These are phyloP conservation scores for Theileria orientalis DNA, from an alignment of 169 alveolate species.

Conservation along the genomic window DNA sequence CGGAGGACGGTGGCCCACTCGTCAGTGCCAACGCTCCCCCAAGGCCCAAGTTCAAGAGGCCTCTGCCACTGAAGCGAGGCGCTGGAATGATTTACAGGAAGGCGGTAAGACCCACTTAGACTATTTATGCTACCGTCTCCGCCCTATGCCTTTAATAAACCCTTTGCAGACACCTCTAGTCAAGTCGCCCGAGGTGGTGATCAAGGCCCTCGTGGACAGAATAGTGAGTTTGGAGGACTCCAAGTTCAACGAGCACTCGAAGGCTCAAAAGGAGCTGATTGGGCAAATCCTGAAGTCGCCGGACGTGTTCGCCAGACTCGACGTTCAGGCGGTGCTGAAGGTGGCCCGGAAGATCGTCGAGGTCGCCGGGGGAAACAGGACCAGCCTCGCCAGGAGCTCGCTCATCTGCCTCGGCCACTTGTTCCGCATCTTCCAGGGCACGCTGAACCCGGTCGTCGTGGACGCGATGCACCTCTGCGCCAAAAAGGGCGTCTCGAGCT, in stretches of 20 bases:
- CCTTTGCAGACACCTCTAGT: constrained; percentile 17
- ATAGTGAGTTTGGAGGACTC: constrained; percentile 24
- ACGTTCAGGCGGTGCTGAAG: constrained; percentile 8
- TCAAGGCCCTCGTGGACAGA: constrained; percentile 26
- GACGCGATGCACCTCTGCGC: constrained; percentile 35
- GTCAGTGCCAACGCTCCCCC: neutral
- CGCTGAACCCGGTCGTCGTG: constrained; percentile 10
- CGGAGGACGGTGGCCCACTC: neutral
- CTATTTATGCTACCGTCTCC: neutral
- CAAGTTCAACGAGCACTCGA: constrained; percentile 34
- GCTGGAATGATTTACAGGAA: constrained; percentile 16
- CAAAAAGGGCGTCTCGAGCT: constrained; percentile 51
- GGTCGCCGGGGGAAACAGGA: constrained; percentile 47
- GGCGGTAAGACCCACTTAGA: neutral
- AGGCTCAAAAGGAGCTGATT: constrained; percentile 51
- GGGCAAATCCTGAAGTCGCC: constrained; percentile 25
- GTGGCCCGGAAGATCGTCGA: constrained; percentile 28
- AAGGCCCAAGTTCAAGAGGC: constrained; percentile 35
- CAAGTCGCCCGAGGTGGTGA: constrained; percentile 32
- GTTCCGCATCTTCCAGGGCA: constrained; percentile 4
- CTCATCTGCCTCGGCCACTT: constrained; percentile 48
- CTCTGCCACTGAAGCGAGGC: constrained; percentile 58
- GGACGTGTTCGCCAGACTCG: constrained; percentile 27
- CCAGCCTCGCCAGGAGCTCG: constrained; percentile 43
- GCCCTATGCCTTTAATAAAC: neutral